Percentiles rank a stretch among this genome's conserved stretches.
Evolutionary conservation across 176 grass and related monocot genomes (phyloP).

Genomic region (Bolboschoenus planiculmis): DNA sequence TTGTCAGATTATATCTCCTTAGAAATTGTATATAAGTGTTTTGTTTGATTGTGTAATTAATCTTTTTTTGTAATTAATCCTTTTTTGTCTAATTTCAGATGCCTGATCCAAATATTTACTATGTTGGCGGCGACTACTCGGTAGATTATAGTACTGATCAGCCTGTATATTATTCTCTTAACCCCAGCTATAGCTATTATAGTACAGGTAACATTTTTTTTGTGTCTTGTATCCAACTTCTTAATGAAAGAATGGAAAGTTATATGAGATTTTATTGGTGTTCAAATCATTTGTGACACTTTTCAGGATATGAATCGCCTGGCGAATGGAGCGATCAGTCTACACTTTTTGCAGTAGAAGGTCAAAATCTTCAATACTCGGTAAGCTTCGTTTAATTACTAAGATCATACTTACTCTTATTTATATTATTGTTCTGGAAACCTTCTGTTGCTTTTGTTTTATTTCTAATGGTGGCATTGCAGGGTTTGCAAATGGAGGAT

Average conservation of each 20-base stretch:
- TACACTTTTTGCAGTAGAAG: conserved; percentile 44
- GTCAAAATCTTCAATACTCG: conserved; percentile 41
- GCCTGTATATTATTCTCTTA: conserved; percentile 48
- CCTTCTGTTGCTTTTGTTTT: not conserved
- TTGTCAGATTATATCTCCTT: not conserved
- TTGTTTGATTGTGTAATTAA: not conserved
- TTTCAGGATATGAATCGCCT: conserved; percentile 45
- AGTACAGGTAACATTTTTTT: conserved; percentile 23
- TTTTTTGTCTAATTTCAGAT: conserved; percentile 51
- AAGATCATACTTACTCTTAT: not conserved
- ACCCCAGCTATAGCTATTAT: conserved; percentile 46
- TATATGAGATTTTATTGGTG: not conserved
- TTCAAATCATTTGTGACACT: not conserved
- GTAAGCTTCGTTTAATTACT: conserved; percentile 27
- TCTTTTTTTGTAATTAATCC: conserved; percentile 8
- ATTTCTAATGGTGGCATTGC: conserved; percentile 18
- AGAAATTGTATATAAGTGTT: not conserved
- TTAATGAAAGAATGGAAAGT: not conserved
- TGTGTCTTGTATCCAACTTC: not conserved
- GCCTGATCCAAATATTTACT: conserved; percentile 40
- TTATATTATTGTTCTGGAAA: not conserved
- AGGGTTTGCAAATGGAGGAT: conserved; percentile 46
- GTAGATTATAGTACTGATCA: conserved; percentile 48
- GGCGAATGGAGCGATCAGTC: conserved; percentile 44
- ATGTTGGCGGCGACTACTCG: conserved; percentile 30